Conservation (phyloP, 768 basidiomycete genomes). For the Plicaturopsis crispa region DNA sequence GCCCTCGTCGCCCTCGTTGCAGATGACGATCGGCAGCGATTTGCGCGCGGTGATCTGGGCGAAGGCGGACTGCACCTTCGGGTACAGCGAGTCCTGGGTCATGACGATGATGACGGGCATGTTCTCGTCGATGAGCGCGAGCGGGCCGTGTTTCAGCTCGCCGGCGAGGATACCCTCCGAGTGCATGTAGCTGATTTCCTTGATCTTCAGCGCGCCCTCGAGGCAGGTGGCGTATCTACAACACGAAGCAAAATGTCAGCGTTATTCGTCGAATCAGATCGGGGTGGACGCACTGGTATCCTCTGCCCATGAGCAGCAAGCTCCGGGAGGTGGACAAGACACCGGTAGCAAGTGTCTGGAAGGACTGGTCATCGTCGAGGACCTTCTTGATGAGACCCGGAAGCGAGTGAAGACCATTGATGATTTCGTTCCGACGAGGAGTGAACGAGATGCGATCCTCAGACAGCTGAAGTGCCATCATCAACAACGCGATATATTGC, state of each 20-base stretch:
- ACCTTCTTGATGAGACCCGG: slow-evolving; percentile 86
- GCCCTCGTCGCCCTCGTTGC: slow-evolving; percentile 85
- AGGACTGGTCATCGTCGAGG: slow-evolving; percentile 64
- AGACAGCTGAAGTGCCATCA: slow-evolving; percentile 97
- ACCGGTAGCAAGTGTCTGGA: slow-evolving; percentile 80
- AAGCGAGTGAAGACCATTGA: slow-evolving; percentile 85
- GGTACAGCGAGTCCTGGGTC: slow-evolving; percentile 97
- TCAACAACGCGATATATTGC: slow-evolving; percentile 95
- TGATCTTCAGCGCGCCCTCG: slow-evolving; percentile 98
- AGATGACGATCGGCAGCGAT: slow-evolving; percentile 90
- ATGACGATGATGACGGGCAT: slow-evolving; percentile 99
- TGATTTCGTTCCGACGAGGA: slow-evolving; percentile 87
- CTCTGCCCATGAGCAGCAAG: slow-evolving; percentile 93
- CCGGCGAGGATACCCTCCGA: slow-evolving; percentile 84
- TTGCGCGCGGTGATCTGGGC: slow-evolving; percentile 97
- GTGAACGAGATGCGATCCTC: slow-evolving; percentile 95
- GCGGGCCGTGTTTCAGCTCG: slow-evolving; percentile 97
- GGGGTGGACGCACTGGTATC: slow-evolving; percentile 82
- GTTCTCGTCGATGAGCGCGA: slow-evolving; percentile 97
- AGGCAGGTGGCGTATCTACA: slow-evolving; percentile 87
- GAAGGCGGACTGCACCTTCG: slow-evolving; percentile 95
- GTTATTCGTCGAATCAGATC: slow-evolving; percentile 3
- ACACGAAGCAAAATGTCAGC: slow-evolving; percentile 4
- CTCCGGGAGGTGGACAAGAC: slow-evolving; percentile 75
- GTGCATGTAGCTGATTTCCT: slow-evolving; percentile 87